A percentile compares a stretch with the other conserved stretches of the same genome.
Conservation (phyloP, 768 basidiomycete species). For the Coprinopsis marcescibilis region DNA sequence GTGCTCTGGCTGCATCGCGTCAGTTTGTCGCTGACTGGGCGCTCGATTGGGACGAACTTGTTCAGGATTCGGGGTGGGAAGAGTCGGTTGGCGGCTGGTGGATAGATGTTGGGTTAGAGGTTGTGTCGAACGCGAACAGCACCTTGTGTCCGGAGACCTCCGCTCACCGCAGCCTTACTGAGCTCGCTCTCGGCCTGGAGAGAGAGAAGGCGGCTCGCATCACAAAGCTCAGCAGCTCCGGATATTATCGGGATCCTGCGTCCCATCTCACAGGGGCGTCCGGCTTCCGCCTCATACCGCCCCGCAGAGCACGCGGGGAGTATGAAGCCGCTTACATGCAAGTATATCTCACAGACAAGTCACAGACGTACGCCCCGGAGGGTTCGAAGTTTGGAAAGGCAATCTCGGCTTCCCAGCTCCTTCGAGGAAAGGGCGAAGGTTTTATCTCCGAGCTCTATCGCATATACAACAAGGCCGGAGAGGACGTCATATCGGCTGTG, state of each 20-base stretch:
- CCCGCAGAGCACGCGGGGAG: slow-evolving; percentile 3
- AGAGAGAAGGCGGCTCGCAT: too few relatives aligned
- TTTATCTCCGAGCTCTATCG: not conserved
- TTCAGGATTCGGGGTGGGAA: too few relatives aligned
- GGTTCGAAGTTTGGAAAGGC: slow-evolving; percentile 8
- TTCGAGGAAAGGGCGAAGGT: not conserved
- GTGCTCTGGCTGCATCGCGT: not conserved
- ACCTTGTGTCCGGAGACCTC: slow-evolving; percentile 11
- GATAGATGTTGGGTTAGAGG: slow-evolving; percentile 19
- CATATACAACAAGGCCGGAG: not conserved
- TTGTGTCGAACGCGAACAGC: slow-evolving; percentile 12
- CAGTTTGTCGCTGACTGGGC: slow-evolving; percentile 1
- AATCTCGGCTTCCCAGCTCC: not conserved
- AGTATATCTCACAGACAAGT: slow-evolving; percentile 17
- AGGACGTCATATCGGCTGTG: not conserved
- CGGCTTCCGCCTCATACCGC: slow-evolving; percentile 13
- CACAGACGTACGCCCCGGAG: slow-evolving; percentile 7
- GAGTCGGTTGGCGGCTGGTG: slow-evolving; percentile 14
- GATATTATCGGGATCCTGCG: slow-evolving; percentile 12
- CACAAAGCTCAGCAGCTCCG: not conserved
- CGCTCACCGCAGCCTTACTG: not conserved
- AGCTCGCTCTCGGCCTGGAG: too few relatives aligned
- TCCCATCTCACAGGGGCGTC: slow-evolving; percentile 13
- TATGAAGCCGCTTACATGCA: slow-evolving; percentile 12
- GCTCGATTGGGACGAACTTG: not conserved